Evolutionary conservation across 352 stramenopile species (phyloP).

Genomic region (Globisporangium megalacanthum): DNA sequence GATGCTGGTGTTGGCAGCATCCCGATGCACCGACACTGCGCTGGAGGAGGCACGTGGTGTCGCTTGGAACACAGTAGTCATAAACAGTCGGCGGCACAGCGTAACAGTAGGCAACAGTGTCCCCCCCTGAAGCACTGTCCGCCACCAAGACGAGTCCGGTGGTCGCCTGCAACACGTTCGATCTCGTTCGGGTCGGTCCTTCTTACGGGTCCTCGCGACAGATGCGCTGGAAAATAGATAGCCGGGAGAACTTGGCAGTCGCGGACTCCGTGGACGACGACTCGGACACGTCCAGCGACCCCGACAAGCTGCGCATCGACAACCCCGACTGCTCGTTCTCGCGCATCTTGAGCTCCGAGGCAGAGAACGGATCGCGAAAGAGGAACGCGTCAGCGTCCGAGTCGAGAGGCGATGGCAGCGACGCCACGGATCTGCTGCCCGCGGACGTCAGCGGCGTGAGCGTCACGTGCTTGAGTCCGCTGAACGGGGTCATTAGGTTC

Average conservation of each 20-base stretch:
- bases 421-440: conserved; percentile 26
- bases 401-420: conserved; percentile 14
- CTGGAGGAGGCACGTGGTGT: background rate
- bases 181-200: background rate
- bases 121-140: background rate
- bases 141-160: too few relatives aligned
- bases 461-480: conserved; percentile 58
- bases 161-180: too few relatives aligned
- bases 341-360: conserved; percentile 26
- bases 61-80: background rate
- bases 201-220: conserved; percentile 59
- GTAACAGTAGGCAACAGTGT: background rate
- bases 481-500: conserved; percentile 56
- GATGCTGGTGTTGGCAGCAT: background rate
- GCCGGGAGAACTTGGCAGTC: conserved; percentile 53
- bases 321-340: conserved; percentile 4
- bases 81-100: background rate
- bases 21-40: background rate
- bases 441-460: conserved; percentile 43
- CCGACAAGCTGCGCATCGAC: background rate
- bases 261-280: conserved; percentile 30
- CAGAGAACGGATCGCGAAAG: conserved; percentile 49
- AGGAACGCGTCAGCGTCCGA: conserved; percentile 18
- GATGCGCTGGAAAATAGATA: conserved; percentile 82
- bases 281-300: conserved; percentile 17